Base-by-base conservation (phyloP, 1,139 yeast genomes). In the Taphrina populina region DNA sequence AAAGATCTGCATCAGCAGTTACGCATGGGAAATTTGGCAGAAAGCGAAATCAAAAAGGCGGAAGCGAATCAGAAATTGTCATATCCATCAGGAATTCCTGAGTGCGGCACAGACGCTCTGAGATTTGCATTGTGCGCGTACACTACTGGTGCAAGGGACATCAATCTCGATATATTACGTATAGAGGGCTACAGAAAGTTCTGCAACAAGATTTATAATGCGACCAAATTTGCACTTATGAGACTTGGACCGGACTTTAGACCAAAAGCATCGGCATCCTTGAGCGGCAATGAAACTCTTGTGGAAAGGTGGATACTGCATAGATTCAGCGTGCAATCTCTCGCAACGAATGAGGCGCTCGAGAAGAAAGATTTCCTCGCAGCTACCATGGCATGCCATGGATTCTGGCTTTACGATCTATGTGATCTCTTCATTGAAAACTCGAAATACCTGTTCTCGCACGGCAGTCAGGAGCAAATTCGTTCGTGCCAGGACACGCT, bases 111-210 rank as follows among this genome's bases (percentile, higher is more conserved):
- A 55, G 98, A 92, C 73, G 98, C 98, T 40, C 76, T 92, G 74
- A 83, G 98, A 76, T 92, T 92, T 70, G 97, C 98, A 23, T 80
- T 92, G 64, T 92, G 98, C 80, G 96, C 97, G 57, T 92, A 92
- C 76, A 84, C 96, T 52, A 90, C 98, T 58, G 98, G 98, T 75
- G 97, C 96, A 66, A 84, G 97, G 74, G 98, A 92, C 69, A 92
- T 92, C 71, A 92, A 92, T 74, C 80, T 92, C 70, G 97, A 92
- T 70, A 88, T 92, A 66, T 77, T 88, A 71, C 86, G 98, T 76
- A 96, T 92, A 64, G 98, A 94, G 71, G 98, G 98, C 67, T 92
- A 92, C 83, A 82, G 98, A 75, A 92, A 92, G 79, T 92, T 92
- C 85, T 90, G 98, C 79, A 92, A 92, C 82, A 92, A 92, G 82